These are phyloP conservation scores for Kwoniella sp. DNA, from an alignment of 768 basidiomycete genomes.

Conservation along the genomic window DNA sequence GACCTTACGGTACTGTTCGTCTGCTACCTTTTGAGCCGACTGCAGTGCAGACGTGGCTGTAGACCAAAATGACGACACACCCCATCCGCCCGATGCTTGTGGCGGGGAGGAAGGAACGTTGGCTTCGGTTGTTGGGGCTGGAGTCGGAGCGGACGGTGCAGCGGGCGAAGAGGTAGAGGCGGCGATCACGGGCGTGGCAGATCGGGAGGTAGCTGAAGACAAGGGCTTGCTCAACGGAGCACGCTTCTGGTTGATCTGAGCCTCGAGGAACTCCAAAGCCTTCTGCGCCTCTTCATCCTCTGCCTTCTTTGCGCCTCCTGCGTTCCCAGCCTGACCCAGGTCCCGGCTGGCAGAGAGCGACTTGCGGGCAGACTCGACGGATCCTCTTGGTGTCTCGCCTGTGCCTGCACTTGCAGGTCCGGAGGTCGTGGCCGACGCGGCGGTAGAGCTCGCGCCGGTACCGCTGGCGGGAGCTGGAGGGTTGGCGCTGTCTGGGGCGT, in stretches of 20 bases:
- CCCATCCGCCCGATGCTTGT: constrained; percentile 60
- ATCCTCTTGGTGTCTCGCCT: constrained; percentile 22
- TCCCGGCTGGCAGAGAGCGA: constrained; percentile 5
- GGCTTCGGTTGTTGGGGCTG: constrained; percentile 23
- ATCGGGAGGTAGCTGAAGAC: constrained; percentile 47
- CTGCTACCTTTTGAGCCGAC: constrained; percentile 80
- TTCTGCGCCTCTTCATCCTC: constrained; percentile 67
- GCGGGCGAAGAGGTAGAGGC: constrained; percentile 33
- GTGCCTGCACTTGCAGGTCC: not conserved
- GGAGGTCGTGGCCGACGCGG: not conserved
- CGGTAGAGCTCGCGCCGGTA: not conserved
- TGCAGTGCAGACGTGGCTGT: constrained; percentile 79
- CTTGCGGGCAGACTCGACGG: constrained; percentile 26
- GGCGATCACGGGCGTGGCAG: constrained; percentile 44
- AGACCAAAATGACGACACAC: constrained; percentile 70
- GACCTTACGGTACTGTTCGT: constrained; percentile 85
- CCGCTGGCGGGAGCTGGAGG: not conserved
- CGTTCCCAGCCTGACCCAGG: constrained; percentile 1
- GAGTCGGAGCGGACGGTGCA: constrained; percentile 8
- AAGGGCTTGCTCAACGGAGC: constrained; percentile 53
- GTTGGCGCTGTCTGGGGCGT: constrained; percentile 27
- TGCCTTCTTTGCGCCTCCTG: not conserved
- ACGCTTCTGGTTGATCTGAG: constrained; percentile 77
- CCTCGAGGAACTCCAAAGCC: constrained; percentile 87
- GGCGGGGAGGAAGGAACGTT: constrained; percentile 34